Base-by-base conservation (phyloP, 2,329 filamentous ascomycete species). In the Lachnellula hyalina region DNA sequence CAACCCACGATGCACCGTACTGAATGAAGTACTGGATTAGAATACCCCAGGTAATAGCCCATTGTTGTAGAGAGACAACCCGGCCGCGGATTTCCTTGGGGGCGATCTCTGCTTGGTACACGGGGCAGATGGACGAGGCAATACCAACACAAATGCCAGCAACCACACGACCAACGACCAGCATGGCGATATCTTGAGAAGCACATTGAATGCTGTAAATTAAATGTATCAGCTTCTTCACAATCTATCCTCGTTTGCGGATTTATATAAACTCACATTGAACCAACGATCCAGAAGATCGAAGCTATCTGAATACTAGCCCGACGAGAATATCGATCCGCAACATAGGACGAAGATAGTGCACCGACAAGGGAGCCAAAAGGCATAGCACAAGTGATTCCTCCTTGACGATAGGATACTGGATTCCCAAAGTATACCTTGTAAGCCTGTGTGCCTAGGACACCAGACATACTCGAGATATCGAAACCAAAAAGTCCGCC, bases 401-500 rank as follows among this genome's bases (percentile, higher is more conserved):
- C 85, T 45, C 85, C 86, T 70, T 90, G 86, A 0, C 78, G 74
- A 61, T 80, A 77, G 1, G 75, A 78, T 17, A 68, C 67, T 2
- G 79, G 79, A 52, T 89, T 79, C 63, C 83, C 75, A 72, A 90
- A 90, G 70, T 88, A 90, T 64, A 81, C 83, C 63, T 83, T 83
- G 69, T 91, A 91, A 47, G 84, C 80, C 54, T 83, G 71, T 0
- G 84, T 87, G 32, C 83, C 83, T 38, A 90, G 75, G 23, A 84
- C 81, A 46, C 81, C 82, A 38, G 81, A 84, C 86, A 90, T 89
- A 44, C 84, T 87, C 53, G 80, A 83, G 64, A 91, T 89, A 72
- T 91, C 88, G 68, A 91, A 91, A 63, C 88, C 89, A 65, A 91
- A 90, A 25, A 90, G 75, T 23, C 80, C 82, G 67, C 86, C 86